Evolutionary conservation across 352 stramenopile species (phyloP).

Genomic region (Elongisporangium undulatum): DNA sequence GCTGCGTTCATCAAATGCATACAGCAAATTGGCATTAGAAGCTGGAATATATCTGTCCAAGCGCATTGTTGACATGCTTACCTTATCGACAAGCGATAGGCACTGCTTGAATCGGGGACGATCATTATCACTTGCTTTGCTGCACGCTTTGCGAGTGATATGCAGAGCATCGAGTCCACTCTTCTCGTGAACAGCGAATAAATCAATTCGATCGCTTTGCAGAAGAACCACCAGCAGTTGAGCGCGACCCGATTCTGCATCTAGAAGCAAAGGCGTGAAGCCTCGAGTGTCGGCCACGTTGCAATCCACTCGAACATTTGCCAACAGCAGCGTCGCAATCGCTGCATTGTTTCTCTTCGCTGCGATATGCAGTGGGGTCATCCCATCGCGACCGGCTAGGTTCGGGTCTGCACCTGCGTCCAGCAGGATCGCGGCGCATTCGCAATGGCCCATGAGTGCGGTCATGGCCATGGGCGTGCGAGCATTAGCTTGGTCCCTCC

Average conservation of each 20-base stretch:
- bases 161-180: background rate
- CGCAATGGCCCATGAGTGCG: conserved; percentile 50
- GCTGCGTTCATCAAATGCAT: background rate
- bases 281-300: conserved; percentile 56
- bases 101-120: background rate
- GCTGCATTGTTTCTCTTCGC: background rate
- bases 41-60: too few species aligned
- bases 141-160: background rate
- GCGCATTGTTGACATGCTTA: background rate
- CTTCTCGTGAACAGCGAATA: background rate
- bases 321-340: background rate
- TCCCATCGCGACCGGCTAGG: background rate
- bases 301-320: conserved; percentile 16
- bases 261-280: conserved; percentile 41
- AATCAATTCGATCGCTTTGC: background rate
- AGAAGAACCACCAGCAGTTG: background rate
- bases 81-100: background rate
- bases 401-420: conserved; percentile 20
- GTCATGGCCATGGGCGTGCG: conserved; percentile 63
- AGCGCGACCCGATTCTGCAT: background rate
- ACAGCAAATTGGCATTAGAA: too few species aligned
- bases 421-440: conserved; percentile 57
- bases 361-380: background rate
- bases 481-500: conserved; percentile 48
- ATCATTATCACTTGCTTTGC: background rate